These are phyloP conservation scores for Giardia duodenalis DNA, from an alignment of 208 protist species.

Conservation along the genomic window DNA sequence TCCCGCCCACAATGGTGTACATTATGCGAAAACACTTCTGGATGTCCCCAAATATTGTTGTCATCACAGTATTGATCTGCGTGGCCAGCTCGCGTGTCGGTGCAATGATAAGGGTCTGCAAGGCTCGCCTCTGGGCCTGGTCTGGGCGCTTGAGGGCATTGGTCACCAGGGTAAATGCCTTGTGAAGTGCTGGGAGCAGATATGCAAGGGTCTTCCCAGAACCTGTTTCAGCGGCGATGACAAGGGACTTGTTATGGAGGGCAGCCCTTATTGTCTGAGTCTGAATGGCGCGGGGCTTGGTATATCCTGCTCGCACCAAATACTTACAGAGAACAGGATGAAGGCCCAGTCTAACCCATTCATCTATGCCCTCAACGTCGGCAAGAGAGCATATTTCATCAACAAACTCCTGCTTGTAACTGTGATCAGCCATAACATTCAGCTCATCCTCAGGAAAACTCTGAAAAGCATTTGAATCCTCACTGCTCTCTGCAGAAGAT, in stretches of 20 bases:
- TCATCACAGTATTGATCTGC: background rate
- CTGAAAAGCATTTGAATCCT: too few species aligned
- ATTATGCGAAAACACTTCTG: background rate
- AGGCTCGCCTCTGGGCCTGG: background rate
- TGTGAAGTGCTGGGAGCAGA: background rate
- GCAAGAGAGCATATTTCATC: background rate
- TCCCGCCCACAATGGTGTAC: background rate
- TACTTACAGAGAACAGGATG: constrained; percentile 4
- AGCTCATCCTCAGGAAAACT: too few species aligned
- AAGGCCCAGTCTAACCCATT: background rate
- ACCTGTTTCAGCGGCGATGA: constrained; percentile 21
- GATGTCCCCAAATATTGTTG: background rate
- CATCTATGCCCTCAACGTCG: background rate
- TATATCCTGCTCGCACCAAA: background rate
- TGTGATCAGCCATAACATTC: too few species aligned
- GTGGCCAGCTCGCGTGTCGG: constrained; percentile 3
- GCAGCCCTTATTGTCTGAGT: background rate
- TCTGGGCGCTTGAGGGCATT: background rate
- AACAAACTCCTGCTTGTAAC: background rate
- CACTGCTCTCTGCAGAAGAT: too few species aligned
- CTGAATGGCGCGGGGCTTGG: background rate
- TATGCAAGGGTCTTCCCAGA: constrained; percentile 8
- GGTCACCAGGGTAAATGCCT: background rate
- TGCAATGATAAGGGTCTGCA: background rate
- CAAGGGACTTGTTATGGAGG: background rate